A percentile compares a stretch with the other conserved stretches of the same genome.
Evolutionary conservation across 495 filamentous ascomycete species (phyloP).

Genomic region (Cryomyces minteri): DNA sequence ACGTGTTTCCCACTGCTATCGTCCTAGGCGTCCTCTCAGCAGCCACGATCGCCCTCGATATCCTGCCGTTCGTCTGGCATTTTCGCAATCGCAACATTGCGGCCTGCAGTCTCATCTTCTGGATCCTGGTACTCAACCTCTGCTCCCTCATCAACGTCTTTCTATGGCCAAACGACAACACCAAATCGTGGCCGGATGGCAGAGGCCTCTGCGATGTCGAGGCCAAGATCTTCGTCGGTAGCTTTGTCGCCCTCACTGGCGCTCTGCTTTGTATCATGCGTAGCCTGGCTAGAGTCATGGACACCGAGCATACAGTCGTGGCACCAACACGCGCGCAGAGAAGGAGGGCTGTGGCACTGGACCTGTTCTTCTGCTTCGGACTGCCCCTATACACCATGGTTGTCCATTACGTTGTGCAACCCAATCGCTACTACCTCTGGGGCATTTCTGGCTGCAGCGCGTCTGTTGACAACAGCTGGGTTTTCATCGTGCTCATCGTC

Average conservation of each 20-base stretch:
- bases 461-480: slow-evolving; percentile 50
- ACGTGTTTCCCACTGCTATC: slow-evolving; percentile 9
- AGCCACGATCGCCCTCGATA: slow-evolving; percentile 35
- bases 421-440: slow-evolving; percentile 52
- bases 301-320: slow-evolving; percentile 41
- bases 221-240: slow-evolving; percentile 45
- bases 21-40: slow-evolving; percentile 31
- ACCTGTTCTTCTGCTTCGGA: slow-evolving; percentile 49
- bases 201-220: slow-evolving; percentile 68
- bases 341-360: slow-evolving; percentile 32
- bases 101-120: slow-evolving; percentile 42
- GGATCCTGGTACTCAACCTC: slow-evolving; percentile 44
- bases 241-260: slow-evolving; percentile 44
- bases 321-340: slow-evolving; percentile 32
- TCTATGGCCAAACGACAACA: slow-evolving; percentile 63
- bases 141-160: slow-evolving; percentile 58
- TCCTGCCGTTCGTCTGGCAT: slow-evolving; percentile 36
- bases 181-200: slow-evolving; percentile 51
- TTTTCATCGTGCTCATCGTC: slow-evolving; percentile 42
- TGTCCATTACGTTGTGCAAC: slow-evolving; percentile 50
- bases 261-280: slow-evolving; percentile 49
- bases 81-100: slow-evolving; percentile 40
- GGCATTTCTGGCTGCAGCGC: slow-evolving; percentile 56
- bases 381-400: slow-evolving; percentile 46
- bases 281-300: slow-evolving; percentile 47